Base-by-base conservation (phyloP, 768 basidiomycete genomes). In the Pulveroboletus sp. region DNA sequence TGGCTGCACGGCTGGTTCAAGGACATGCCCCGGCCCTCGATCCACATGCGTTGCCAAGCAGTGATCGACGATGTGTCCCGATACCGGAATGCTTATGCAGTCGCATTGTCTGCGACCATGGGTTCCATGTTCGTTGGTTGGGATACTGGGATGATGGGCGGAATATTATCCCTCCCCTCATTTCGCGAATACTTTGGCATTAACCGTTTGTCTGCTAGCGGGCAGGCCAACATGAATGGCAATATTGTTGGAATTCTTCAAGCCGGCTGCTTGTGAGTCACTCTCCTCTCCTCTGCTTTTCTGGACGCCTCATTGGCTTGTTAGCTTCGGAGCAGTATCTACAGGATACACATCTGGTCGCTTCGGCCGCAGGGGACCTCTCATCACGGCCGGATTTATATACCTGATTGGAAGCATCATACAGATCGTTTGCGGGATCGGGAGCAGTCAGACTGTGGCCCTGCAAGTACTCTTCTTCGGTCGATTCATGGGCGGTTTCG, bases 401-500 rank as follows among this genome's bases (percentile, higher is more conserved):
- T 80, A 74, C 58, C 43, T 78, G 47, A 48, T 79, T 27, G 78
- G 79, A 24, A 77, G 75, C 47, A 27, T 70, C n/a, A 58, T 80
- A 27, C 78, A 80, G 52, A 63, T 65, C n/a, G 47, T 78, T 40
- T 67, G 68, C 17, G 76, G 77, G 1, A 50, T 78, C 1, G 73
- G 75, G 14, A 72, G 63, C 51, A 68, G 59, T 36, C 62, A 56
- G 46, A 44, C 24, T 5, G 67, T 71, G 4, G 73, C 63, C 12
- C 58, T 75, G 7, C 58, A 58, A 11, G 68, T 75, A 7, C 66
- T 77, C 31, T 76, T 73, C 52, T 74, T 74, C 54, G 69, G 75
- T 42, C 72, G 81, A 5, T 85, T 84, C 63, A 46, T 86, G 0
- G 74, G 77, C 5, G 84, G 85, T n/a, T 69, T 83, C 43, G 82